Conservation (phyloP, 2,329 filamentous ascomycete genomes). For the Claviceps cyperi region DNA sequence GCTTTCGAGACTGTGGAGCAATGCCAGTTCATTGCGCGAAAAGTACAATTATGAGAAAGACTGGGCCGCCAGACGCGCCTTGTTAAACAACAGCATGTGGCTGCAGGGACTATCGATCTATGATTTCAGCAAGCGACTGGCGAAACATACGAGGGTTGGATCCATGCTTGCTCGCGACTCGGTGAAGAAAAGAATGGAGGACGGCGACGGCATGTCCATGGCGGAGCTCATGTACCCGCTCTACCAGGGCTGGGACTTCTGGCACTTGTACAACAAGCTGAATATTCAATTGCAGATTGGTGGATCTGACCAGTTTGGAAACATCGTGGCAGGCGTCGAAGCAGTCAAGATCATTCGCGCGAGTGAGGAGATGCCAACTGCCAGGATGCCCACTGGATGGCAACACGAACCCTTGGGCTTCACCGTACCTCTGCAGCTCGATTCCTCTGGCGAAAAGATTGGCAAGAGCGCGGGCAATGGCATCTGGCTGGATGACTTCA, state of each 20-base stretch:
- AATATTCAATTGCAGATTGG: constrained; percentile 78
- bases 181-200: constrained; percentile 74
- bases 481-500: constrained; percentile 73
- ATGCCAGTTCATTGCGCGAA: constrained; percentile 51
- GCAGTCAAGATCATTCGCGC: constrained; percentile 62
- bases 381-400: constrained; percentile 25
- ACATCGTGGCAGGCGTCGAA: constrained; percentile 83
- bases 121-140: constrained; percentile 62
- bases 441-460: constrained; percentile 74
- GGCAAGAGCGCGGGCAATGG: constrained; percentile 92
- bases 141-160: constrained; percentile 60
- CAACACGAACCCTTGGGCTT: constrained; percentile 60
- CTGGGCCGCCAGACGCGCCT: constrained; percentile 49
- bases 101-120: constrained; percentile 56
- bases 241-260: constrained; percentile 94
- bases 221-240: constrained; percentile 88
- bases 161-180: constrained; percentile 81
- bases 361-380: constrained; percentile 31
- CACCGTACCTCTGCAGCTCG: constrained; percentile 80
- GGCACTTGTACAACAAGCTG: constrained; percentile 58
- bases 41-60: constrained; percentile 50
- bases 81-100: constrained; percentile 79
- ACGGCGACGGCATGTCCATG: constrained; percentile 84
- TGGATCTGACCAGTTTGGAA: constrained; percentile 90
- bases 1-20: constrained; percentile 56